Evolutionary conservation across 164 flowering plant genomes (phyloP), one percentile per base, ranked within the genome.

Genomic region (Cinnamomum micranthum): DNA sequence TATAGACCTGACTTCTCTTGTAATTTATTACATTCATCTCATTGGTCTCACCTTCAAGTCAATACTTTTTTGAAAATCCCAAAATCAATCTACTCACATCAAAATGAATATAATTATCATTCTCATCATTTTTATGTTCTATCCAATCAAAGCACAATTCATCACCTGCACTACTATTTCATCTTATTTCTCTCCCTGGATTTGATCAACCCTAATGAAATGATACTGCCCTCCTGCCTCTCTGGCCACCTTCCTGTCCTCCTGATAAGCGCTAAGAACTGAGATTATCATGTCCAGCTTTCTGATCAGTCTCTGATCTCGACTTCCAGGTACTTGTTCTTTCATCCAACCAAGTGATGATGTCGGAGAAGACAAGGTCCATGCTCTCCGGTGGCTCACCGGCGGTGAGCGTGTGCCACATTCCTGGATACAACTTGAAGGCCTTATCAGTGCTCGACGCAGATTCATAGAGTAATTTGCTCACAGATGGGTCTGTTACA

Each of bases 361-460:
- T 87, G 77, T 93, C 97, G 0, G 68, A 22, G 68, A 91, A 92
- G 65, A 93, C 91, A 6, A 78, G 78, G 25, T 86, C 80, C 0
- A 80, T 83, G 77, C 88, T 90, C 58, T 90, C 88, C 0, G 72
- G 66, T 0, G 88, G 75, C 80, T 93, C 99, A 1, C 98, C 98
- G 2, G 87, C 88, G 1, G 88, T 85, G 28, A 95, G 77, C 2
- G 93, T 85, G 50, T 95, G 99, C 92, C 95, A 93, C 97, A 92
- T 92, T 6, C 84, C 92, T 0, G 86, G 86, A 62, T 93, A 92
- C 73, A 88, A 22, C 83, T 89, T 93, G 59, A 93, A 73, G 1
- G 86, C 86, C 87, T 95, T 95, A 85, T 93, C 98, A 0, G 76
- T 0, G 76, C 94, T 86, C 2, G 86, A 71, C 2, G 97, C 96